Evolutionary conservation across 2,329 filamentous ascomycete genomes (phyloP).

Genomic region (Chaetothyriales sp.): DNA sequence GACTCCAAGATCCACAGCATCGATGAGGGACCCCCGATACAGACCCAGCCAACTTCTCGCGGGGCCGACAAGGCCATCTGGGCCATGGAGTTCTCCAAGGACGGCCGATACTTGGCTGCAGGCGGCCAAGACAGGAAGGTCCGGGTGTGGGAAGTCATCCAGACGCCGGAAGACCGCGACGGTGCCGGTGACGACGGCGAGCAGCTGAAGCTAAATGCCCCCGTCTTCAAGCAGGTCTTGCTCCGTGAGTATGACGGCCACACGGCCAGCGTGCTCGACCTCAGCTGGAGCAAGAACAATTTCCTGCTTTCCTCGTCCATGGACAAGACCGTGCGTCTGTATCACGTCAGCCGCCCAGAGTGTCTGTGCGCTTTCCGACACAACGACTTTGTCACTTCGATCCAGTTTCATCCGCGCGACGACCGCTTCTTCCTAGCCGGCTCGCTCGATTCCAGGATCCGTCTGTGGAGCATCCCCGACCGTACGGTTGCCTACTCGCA

Average conservation of each 20-base stretch:
- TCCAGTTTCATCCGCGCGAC: slow-evolving; percentile 85
- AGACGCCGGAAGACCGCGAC: slow-evolving; percentile 64
- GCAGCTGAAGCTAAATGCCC: slow-evolving; percentile 62
- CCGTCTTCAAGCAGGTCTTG: slow-evolving; percentile 73
- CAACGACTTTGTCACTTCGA: slow-evolving; percentile 86
- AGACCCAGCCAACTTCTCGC: slow-evolving; percentile 16
- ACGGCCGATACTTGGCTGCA: slow-evolving; percentile 83
- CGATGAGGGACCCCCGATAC: slow-evolving; percentile 15
- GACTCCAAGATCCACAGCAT: slow-evolving; percentile 18
- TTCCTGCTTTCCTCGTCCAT: slow-evolving; percentile 91
- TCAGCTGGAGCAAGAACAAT: slow-evolving; percentile 98
- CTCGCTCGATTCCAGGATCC: slow-evolving; percentile 72
- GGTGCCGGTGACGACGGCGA: slow-evolving; percentile 35
- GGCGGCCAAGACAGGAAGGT: slow-evolving; percentile 79
- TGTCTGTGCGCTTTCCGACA: slow-evolving; percentile 91
- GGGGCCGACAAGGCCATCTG: slow-evolving; percentile 57
- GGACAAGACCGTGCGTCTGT: slow-evolving; percentile 92
- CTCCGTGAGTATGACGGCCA: slow-evolving; percentile 72
- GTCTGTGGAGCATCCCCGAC: slow-evolving; percentile 94
- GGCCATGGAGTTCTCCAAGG: slow-evolving; percentile 84
- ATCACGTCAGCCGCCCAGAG: slow-evolving; percentile 75
- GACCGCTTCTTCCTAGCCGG: slow-evolving; percentile 95
- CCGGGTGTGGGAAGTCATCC: slow-evolving; percentile 77
- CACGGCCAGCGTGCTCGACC: slow-evolving; percentile 68
- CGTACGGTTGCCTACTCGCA: slow-evolving; percentile 77